phyloP scores from a whole-genome alignment of 345 rosid genomes.

The Brassica rapa region DNA sequence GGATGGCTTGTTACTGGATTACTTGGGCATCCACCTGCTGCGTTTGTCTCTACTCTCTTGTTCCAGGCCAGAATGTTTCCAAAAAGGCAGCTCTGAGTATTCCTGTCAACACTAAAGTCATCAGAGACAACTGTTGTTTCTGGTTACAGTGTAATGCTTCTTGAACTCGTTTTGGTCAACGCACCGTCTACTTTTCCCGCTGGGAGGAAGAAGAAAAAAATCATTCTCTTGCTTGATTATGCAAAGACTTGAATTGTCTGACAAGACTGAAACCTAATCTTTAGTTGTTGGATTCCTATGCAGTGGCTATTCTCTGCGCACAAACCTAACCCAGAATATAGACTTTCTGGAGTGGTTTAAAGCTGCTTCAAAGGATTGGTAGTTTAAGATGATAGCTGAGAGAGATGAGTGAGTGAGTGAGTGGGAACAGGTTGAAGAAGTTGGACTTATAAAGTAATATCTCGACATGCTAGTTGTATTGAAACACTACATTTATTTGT shows the following conservation, averaged over 20 bases:
- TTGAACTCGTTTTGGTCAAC: too few species aligned
- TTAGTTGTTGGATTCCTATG: background rate
- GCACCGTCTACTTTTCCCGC: too few species aligned
- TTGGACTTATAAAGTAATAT: background rate
- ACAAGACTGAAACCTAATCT: background rate
- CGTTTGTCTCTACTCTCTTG: constrained; percentile 57
- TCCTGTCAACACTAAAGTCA: background rate
- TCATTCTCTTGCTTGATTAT: background rate
- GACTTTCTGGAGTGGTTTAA: too few species aligned
- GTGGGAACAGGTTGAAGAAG: background rate
- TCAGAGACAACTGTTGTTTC: too few species aligned
- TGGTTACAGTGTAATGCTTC: too few species aligned
- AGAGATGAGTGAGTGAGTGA: too few species aligned
- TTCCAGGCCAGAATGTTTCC: constrained; percentile 43
- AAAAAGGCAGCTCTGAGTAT: constrained; percentile 42
- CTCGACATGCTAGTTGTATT: background rate
- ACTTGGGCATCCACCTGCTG: constrained; percentile 62
- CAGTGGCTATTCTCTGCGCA: too few species aligned
- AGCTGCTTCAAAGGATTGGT: too few species aligned
- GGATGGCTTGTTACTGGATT: constrained; percentile 57
- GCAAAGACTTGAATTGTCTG: background rate
- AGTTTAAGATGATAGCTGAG: too few species aligned
- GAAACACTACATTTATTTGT: background rate
- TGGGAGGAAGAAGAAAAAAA: too few species aligned
- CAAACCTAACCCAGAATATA: too few species aligned